phyloP scores from a whole-genome alignment of 208 protist genomes.

The Leishmania braziliensis region DNA sequence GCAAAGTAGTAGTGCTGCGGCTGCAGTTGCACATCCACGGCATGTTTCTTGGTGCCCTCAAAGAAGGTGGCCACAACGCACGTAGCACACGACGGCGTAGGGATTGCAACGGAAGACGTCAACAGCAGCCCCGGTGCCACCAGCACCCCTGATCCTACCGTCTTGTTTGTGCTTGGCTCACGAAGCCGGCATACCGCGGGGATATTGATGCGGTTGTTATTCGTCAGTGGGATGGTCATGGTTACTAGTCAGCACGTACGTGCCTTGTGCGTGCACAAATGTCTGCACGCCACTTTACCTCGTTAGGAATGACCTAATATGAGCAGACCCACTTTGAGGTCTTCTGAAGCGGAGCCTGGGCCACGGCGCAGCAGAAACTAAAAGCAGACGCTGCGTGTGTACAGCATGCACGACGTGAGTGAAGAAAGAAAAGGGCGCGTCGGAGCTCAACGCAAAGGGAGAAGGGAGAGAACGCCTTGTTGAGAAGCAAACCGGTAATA shows the following conservation, averaged over 20 bases:
- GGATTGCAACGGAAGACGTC: constrained; percentile 52
- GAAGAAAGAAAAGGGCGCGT: background rate
- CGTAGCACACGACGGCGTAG: constrained; percentile 27
- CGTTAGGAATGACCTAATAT: too few species aligned
- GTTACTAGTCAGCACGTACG: background rate
- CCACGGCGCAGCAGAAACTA: background rate
- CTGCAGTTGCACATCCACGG: constrained; percentile 65
- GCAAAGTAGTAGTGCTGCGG: constrained; percentile 80
- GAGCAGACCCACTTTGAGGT: background rate
- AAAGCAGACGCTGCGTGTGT: background rate
- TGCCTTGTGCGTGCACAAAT: background rate
- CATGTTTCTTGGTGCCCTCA: constrained; percentile 86
- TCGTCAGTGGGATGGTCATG: constrained; percentile 57
- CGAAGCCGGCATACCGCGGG: constrained; percentile 87
- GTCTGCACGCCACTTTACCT: background rate
- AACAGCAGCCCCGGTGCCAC: constrained; percentile 72
- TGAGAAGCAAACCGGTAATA: background rate
- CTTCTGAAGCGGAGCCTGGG: background rate
- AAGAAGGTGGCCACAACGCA: constrained; percentile 83
- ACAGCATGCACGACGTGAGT: background rate
- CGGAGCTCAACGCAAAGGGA: background rate
- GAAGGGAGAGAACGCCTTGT: background rate
- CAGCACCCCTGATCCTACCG: constrained; percentile 71
- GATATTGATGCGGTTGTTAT: constrained; percentile 81
- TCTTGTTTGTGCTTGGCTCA: constrained; percentile 31